Conservation (phyloP, 164 flowering plant genomes). For the Stephania japonica region DNA sequence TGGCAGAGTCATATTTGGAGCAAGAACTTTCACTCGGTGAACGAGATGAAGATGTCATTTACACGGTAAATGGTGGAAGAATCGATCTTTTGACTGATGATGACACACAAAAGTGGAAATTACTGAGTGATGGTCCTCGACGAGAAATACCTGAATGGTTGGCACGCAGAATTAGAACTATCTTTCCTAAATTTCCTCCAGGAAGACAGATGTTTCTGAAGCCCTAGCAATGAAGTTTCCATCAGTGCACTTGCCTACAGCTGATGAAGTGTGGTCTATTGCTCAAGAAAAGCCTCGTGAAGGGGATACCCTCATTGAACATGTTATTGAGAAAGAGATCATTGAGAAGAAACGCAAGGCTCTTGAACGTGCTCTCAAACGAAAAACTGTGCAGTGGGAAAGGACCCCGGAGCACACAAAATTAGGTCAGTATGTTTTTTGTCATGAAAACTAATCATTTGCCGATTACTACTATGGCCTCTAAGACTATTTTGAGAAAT, state of each 20-base stretch:
- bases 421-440: constrained; percentile 31
- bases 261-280: constrained; percentile 58
- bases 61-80: constrained; percentile 48
- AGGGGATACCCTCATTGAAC: constrained; percentile 43
- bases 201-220: constrained; percentile 37
- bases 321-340: constrained; percentile 49
- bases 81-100: constrained; percentile 50
- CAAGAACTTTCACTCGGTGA: constrained; percentile 22
- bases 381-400: constrained; percentile 42
- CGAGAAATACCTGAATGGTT: constrained; percentile 57
- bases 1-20: constrained; percentile 41
- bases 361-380: constrained; percentile 43
- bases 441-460: background rate
- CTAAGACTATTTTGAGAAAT: background rate
- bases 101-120: constrained; percentile 51
- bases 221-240: constrained; percentile 22
- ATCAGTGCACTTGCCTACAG: constrained; percentile 41
- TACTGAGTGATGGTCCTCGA: constrained; percentile 55
- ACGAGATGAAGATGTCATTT: constrained; percentile 31
- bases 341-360: constrained; percentile 56
- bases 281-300: constrained; percentile 50
- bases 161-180: constrained; percentile 41
- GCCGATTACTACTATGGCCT: background rate
- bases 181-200: constrained; percentile 58
- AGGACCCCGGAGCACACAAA: constrained; percentile 43